Conservation (phyloP, 2,329 filamentous ascomycete genomes). For the Ceratocystis albifundus region DNA sequence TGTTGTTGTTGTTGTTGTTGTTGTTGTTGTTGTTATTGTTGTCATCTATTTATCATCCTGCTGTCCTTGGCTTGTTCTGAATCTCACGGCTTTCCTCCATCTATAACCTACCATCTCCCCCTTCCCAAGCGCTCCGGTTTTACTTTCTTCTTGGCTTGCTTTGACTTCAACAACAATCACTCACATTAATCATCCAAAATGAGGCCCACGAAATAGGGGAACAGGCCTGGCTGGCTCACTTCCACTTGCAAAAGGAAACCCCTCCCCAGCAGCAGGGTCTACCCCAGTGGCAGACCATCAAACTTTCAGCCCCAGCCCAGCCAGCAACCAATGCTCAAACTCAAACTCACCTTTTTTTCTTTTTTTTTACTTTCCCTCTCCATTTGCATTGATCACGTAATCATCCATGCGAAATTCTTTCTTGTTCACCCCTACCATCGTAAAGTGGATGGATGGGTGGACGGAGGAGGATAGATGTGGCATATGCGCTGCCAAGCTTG, state of each 20-base stretch:
- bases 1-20: too few species aligned
- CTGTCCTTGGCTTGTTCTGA: too few species aligned
- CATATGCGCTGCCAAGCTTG: conserved; percentile 2
- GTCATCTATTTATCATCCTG: too few species aligned
- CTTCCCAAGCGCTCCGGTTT: background rate
- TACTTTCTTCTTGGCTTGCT: background rate
- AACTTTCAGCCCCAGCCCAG: conserved; percentile 11
- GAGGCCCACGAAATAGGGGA: conserved; percentile 13
- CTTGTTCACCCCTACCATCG: background rate
- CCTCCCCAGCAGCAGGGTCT: background rate
- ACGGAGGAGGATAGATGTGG: background rate
- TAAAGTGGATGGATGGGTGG: background rate
- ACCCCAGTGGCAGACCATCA: conserved; percentile 3
- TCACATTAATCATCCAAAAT: background rate
- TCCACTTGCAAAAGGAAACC: too few species aligned
- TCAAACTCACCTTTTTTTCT: background rate
- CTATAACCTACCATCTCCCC: background rate
- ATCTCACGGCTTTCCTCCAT: too few species aligned
- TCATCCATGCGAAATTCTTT: conserved; percentile 4
- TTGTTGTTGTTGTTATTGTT: too few species aligned
- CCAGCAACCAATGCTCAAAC: background rate
- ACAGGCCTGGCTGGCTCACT: background rate
- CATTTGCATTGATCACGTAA: conserved; percentile 10
- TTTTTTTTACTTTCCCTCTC: too few species aligned
- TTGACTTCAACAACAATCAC: background rate